These are phyloP conservation scores for Didymella segeticola DNA, from an alignment of 2,329 filamentous ascomycete genomes.

Conservation along the genomic window DNA sequence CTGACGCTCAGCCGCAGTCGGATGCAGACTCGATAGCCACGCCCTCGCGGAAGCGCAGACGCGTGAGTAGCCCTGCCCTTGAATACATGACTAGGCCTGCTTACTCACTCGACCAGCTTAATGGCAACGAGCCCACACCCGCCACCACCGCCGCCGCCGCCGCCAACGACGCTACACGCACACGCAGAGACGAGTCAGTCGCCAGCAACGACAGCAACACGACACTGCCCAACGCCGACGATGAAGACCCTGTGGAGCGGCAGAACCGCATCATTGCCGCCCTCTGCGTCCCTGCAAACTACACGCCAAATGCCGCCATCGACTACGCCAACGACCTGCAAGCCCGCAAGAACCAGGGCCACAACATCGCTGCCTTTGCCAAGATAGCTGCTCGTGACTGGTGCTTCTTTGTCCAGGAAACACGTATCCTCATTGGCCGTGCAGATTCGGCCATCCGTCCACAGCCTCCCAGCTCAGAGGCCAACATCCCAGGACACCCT, in stretches of 20 bases:
- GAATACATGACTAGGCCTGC: background rate
- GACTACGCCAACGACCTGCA: conserved; percentile 63
- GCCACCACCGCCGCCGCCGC: conserved; percentile 30
- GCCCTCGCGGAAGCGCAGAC: conserved; percentile 56
- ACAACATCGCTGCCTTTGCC: conserved; percentile 69
- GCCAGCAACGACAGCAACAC: conserved; percentile 52
- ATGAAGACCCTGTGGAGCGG: conserved; percentile 44
- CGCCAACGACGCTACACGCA: conserved; percentile 33
- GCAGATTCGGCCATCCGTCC: conserved; percentile 42
- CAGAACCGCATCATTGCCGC: conserved; percentile 49
- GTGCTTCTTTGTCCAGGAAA: conserved; percentile 81
- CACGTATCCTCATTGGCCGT: conserved; percentile 78
- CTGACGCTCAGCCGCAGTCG: conserved; percentile 43
- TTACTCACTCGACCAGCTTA: conserved; percentile 41
- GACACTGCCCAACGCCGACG: conserved; percentile 44
- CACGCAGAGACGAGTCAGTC: conserved; percentile 47
- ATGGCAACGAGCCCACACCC: conserved; percentile 36
- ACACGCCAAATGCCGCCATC: conserved; percentile 63
- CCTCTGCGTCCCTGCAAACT: conserved; percentile 51
- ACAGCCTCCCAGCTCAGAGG: conserved; percentile 38
- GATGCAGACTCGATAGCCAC: conserved; percentile 55
- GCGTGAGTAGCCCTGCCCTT: conserved; percentile 43
- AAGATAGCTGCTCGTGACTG: conserved; percentile 83
- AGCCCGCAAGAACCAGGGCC: conserved; percentile 50
- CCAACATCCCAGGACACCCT: conserved; percentile 32